Base-by-base conservation (phyloP, 306 rosid genomes). In the Acacia acuminata region DNA sequence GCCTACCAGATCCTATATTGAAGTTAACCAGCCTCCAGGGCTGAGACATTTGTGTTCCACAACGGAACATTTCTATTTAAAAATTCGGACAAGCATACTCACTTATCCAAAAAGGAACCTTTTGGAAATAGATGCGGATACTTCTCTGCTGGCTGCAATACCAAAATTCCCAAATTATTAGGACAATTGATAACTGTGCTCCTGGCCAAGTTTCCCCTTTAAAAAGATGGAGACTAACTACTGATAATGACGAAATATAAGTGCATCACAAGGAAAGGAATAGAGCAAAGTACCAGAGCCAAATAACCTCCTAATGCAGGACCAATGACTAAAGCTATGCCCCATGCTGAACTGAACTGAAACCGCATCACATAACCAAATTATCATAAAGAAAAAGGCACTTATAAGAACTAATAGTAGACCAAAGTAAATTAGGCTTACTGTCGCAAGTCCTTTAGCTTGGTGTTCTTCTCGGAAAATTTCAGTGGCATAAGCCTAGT, bases 241-340 rank as follows among this genome's bases (percentile, higher is more conserved):
- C 10, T 24, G 16, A 10, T 10, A 24, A 12, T 25, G 68, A 25
- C 16, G 4, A 25, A 61, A 13, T 7, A 10, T 61, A 25, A 24
- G 36, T 25, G 30, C 14, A 58, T 20, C 13, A 44, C 24, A 75
- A 40, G 48, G 51, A 47, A 44, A 30, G 71, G 40, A 71, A 79
- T 3, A 58, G 84, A 56, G 75, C 14, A 34, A 34, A 38, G 42
- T 90, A 93, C 98, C 97, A 86, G 97, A 30, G 98, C 94, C 53
- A 94, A 85, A 85, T 88, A 89, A 12, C 98, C 98, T 75, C 98
- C 98, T 81, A 94, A 4, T 48, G 97, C 97, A 2, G 98, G 98
- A 48, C 98, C 98, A 82, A 94, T 44, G 71, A 94, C 87, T 82
- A 93, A 85, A 70, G 94, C 96, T 6, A 86, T 79, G 71, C 91